A percentile compares a stretch with the other conserved stretches of the same genome.
These are phyloP conservation scores for Suillus variegatus DNA, from an alignment of 768 basidiomycete species.

Conservation along the genomic window DNA sequence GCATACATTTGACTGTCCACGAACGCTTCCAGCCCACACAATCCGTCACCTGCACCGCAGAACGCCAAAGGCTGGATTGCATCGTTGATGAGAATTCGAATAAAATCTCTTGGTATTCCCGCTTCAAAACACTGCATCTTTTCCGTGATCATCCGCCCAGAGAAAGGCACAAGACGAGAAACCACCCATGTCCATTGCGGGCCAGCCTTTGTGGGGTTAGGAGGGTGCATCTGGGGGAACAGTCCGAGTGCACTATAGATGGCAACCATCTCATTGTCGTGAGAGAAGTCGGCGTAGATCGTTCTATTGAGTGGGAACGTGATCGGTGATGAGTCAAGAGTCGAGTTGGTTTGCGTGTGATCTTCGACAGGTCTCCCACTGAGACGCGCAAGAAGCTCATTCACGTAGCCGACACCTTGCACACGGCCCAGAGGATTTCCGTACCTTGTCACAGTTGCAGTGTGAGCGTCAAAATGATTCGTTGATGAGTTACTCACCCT, in stretches of 20 bases:
- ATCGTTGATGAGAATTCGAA: slow-evolving; percentile 82
- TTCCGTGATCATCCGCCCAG: slow-evolving; percentile 74
- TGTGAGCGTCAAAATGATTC: slow-evolving; percentile 2
- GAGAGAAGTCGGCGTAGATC: slow-evolving; percentile 81
- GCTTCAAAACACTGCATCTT: slow-evolving; percentile 48
- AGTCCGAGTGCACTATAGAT: slow-evolving; percentile 68
- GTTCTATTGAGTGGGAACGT: slow-evolving; percentile 73
- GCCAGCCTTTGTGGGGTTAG: slow-evolving; percentile 21
- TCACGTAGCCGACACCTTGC: slow-evolving; percentile 85
- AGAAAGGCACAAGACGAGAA: slow-evolving; percentile 71
- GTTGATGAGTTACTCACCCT: slow-evolving; percentile 46
- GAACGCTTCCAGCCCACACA: slow-evolving; percentile 65
- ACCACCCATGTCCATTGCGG: slow-evolving; percentile 49
- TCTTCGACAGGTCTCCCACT: slow-evolving; percentile 63
- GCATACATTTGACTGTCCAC: slow-evolving; percentile 70
- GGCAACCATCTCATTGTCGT: slow-evolving; percentile 84
- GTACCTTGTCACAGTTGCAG: slow-evolving; percentile 42
- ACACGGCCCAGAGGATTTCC: slow-evolving; percentile 71
- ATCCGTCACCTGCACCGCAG: slow-evolving; percentile 53
- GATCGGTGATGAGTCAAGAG: slow-evolving; percentile 59
- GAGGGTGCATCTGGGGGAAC: slow-evolving; percentile 37
- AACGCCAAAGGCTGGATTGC: slow-evolving; percentile 63
- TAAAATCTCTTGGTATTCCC: slow-evolving; percentile 41
- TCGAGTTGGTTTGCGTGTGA: slow-evolving; percentile 71
- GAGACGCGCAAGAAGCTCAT: slow-evolving; percentile 85